phyloP scores from a whole-genome alignment of 1,284 basidiomycete genomes.

The Apiotrichum gamsii region DNA sequence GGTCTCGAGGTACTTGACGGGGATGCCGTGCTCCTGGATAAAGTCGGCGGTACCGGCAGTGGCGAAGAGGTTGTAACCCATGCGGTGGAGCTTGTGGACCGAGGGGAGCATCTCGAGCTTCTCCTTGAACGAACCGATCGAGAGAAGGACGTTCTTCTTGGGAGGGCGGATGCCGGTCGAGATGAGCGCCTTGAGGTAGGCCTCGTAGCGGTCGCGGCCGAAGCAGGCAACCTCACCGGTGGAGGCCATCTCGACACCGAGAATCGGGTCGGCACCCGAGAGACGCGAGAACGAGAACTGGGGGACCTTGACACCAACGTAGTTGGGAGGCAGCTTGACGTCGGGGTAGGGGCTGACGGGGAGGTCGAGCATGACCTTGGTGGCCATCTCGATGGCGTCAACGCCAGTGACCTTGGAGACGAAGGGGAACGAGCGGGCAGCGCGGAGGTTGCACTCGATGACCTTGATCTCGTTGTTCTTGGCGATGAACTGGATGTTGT shows the following conservation, averaged over 20 bases:
- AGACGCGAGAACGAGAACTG: slow-evolving; percentile 97
- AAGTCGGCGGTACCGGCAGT: slow-evolving; percentile 96
- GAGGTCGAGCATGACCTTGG: slow-evolving; percentile 92
- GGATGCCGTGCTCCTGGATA: slow-evolving; percentile 61
- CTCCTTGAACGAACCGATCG: slow-evolving; percentile 83
- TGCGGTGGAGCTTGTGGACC: slow-evolving; percentile 90
- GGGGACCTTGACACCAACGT: slow-evolving; percentile 97
- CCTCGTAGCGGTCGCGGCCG: slow-evolving; percentile 95
- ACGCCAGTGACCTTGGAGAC: slow-evolving; percentile 97
- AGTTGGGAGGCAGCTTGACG: slow-evolving; percentile 75
- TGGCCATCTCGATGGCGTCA: slow-evolving; percentile 97
- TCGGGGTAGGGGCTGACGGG: slow-evolving; percentile 89
- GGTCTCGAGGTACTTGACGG: slow-evolving; percentile 77
- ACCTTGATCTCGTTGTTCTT: slow-evolving; percentile 99
- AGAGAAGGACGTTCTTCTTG: slow-evolving; percentile 53
- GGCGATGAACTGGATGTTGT: slow-evolving; percentile 99
- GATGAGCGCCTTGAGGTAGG: slow-evolving; percentile 93
- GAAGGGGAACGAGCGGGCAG: slow-evolving; percentile 97
- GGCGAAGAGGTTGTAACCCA: slow-evolving; percentile 95
- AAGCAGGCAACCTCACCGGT: slow-evolving; percentile 99
- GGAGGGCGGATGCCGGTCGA: slow-evolving; percentile 91
- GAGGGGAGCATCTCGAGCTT: slow-evolving; percentile 94
- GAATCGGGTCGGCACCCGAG: slow-evolving; percentile 91
- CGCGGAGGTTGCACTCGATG: slow-evolving; percentile 97
- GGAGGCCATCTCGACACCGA: slow-evolving; percentile 99